Evolutionary conservation across 148 eudicot genomes (phyloP).

Genomic region (Bassia scoparia): DNA sequence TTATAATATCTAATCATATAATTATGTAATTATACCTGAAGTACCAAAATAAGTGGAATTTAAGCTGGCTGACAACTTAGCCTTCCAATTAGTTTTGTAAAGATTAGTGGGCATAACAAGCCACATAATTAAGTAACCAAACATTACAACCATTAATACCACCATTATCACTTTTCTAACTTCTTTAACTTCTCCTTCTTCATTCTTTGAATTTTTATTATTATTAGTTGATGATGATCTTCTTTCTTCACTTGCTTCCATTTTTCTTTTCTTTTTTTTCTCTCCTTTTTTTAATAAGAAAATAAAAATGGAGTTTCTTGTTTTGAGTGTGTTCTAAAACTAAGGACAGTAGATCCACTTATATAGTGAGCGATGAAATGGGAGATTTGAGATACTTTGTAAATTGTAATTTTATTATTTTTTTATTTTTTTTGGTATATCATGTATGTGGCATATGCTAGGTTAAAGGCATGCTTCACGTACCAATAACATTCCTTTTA

Average conservation of each 20-base stretch:
- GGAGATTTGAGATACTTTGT: background rate
- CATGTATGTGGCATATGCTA: slow-evolving; percentile 7
- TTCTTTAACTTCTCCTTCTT: slow-evolving; percentile 15
- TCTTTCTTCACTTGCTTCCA: slow-evolving; percentile 1
- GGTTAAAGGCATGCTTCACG: slow-evolving; percentile 27
- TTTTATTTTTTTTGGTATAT: background rate
- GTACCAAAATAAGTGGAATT: slow-evolving; percentile 58
- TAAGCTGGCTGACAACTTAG: slow-evolving; percentile 26
- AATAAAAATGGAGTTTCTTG: too few species aligned
- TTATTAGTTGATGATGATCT: background rate
- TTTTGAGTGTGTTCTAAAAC: background rate
- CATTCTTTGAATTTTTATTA: background rate
- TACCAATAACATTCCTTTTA: slow-evolving; percentile 6
- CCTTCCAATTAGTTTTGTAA: slow-evolving; percentile 40
- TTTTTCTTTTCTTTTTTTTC: background rate
- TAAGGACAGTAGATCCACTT: slow-evolving; percentile 21
- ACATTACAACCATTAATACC: slow-evolving; percentile 24
- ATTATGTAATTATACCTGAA: slow-evolving; percentile 37
- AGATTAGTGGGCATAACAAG: slow-evolving; percentile 43
- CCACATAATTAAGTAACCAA: slow-evolving; percentile 55
- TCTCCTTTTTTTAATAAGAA: background rate
- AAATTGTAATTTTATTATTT: background rate
- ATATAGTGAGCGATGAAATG: slow-evolving; percentile 14
- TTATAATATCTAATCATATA: background rate
- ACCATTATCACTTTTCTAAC: slow-evolving; percentile 25